Percentiles rank a stretch among this genome's conserved stretches.
These are phyloP conservation scores for Tolypocladium ophioglossoides DNA, from an alignment of 2,329 filamentous ascomycete species.

Conservation along the genomic window DNA sequence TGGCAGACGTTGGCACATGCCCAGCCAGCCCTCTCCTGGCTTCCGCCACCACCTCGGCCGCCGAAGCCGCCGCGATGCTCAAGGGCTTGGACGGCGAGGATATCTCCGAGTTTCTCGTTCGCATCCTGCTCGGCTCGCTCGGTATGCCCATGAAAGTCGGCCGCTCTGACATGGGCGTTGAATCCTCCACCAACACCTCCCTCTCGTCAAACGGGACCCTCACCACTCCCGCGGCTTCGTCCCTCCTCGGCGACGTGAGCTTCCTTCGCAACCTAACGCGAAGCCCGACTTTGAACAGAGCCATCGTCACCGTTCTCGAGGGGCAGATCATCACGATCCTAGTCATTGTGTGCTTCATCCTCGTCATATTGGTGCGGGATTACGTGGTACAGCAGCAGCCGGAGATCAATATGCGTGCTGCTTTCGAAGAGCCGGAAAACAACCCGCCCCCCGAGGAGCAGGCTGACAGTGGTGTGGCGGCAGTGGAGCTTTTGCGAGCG, in stretches of 20 bases:
- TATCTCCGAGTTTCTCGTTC: slow-evolving; percentile 20
- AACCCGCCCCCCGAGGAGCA: slow-evolving; percentile 10
- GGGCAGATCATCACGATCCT: slow-evolving; percentile 88
- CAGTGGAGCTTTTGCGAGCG: slow-evolving; percentile 8
- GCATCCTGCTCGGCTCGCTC: slow-evolving; percentile 17
- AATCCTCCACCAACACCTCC: slow-evolving; percentile 8
- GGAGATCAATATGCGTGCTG: slow-evolving; percentile 70
- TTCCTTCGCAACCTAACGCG: slow-evolving; percentile 54
- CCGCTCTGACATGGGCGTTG: slow-evolving; percentile 7
- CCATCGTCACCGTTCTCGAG: slow-evolving; percentile 75
- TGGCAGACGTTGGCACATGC: slow-evolving; percentile 17
- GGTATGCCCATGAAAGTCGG: slow-evolving; percentile 14
- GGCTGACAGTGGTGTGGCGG: slow-evolving; percentile 9
- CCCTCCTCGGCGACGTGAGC: slow-evolving; percentile 45
- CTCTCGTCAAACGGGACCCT: slow-evolving; percentile 1
- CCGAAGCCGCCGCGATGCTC: slow-evolving; percentile 18
- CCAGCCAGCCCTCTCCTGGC: slow-evolving; percentile 24
- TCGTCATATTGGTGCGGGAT: slow-evolving; percentile 93
- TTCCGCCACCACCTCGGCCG: slow-evolving; percentile 19
- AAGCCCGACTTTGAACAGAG: slow-evolving; percentile 62
- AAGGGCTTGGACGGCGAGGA: slow-evolving; percentile 18
- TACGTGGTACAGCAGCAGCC: slow-evolving; percentile 98
- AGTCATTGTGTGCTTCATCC: slow-evolving; percentile 86
- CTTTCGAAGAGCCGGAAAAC: slow-evolving; percentile 38
- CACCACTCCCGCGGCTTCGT: slow-evolving; percentile 10